Evolutionary conservation across 2,329 filamentous ascomycete species (phyloP).

Genomic region (Aspergillus transmontanensis): DNA sequence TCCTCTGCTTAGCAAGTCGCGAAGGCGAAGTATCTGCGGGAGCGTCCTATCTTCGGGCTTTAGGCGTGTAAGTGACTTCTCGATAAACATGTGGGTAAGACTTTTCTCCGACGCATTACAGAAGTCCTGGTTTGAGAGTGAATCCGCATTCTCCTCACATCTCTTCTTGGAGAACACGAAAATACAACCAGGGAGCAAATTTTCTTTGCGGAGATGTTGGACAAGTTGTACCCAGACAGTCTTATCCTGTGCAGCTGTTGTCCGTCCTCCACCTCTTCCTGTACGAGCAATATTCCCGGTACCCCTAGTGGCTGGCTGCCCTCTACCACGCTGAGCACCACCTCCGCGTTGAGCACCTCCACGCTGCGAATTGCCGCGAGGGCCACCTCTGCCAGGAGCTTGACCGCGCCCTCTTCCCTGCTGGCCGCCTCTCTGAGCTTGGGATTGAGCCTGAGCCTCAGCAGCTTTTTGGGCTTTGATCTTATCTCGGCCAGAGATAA

Average conservation of each 20-base stretch:
- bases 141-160: constrained; percentile 96
- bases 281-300: constrained; percentile 86
- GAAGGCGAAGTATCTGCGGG: constrained; percentile 87
- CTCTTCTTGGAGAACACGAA: constrained; percentile 99
- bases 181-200: constrained; percentile 86
- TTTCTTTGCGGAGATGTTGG: constrained; percentile 84
- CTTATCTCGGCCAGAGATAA: constrained; percentile 81
- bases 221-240: constrained; percentile 97
- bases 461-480: constrained; percentile 58
- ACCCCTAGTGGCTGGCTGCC: constrained; percentile 59
- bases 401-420: constrained; percentile 58
- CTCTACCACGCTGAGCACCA: constrained; percentile 55
- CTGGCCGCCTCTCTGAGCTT: constrained; percentile 55
- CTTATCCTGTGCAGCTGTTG: constrained; percentile 89
- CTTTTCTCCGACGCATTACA: constrained; percentile 94
- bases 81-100: constrained; percentile 94
- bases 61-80: constrained; percentile 87
- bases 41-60: constrained; percentile 86
- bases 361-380: constrained; percentile 35
- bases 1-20: constrained; percentile 82
- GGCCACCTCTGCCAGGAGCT: constrained; percentile 49
- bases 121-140: constrained; percentile 92
- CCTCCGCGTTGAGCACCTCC: constrained; percentile 51
- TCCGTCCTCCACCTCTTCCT: constrained; percentile 81
- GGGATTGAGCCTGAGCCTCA: constrained; percentile 54